Base-by-base conservation (phyloP, 1,284 basidiomycete species). In the Xerocomus minutiporus region DNA sequence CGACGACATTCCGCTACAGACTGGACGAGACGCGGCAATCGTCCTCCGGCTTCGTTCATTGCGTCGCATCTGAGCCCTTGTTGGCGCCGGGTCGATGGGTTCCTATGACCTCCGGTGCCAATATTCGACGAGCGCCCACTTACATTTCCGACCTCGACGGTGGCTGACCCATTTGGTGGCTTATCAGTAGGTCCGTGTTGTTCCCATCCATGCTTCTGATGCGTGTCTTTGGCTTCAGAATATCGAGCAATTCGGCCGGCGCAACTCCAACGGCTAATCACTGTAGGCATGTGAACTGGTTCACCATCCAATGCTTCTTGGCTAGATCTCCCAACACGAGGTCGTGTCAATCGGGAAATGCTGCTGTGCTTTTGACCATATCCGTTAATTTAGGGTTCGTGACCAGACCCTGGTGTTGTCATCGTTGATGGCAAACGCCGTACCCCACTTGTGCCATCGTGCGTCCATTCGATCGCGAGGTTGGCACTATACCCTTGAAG, bases 361-460 rank as follows among this genome's bases (percentile, higher is more conserved):
- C 38, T 38, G 38, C 49, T 29, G 62, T 54, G 44, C 53, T 53
- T 55, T 67, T 65, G 34, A 50, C 57, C 55, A 66, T 47, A 65
- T 69, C 68, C 66, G 65, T 62, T 64, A 54, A 55, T 63, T 69
- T 66, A 68, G 63, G 63, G 66, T 69, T 67, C 54, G 54, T 50
- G 40, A 47, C 55, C 29, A 40, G 54, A 9, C 55, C 39, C n/a
- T 41, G 34, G 48, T 48, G 53, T 36, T 55, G 56, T 61, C 59
- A 58, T 61, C 49, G 46, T 15, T 54, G 56, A 58, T 67, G 65
- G 54, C 47, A 58, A 57, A 55, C 50, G 48, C 58, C 54, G 61
- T 61, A 57, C 63, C 60, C 58, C 61, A 63, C 60, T 52, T 26
- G 29, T 52, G 42, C 51, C 48, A 53, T 41, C 44, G 39, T 46